These are phyloP conservation scores for Suhomyces sp. DNA, from an alignment of 805 yeast species.

Conservation along the genomic window DNA sequence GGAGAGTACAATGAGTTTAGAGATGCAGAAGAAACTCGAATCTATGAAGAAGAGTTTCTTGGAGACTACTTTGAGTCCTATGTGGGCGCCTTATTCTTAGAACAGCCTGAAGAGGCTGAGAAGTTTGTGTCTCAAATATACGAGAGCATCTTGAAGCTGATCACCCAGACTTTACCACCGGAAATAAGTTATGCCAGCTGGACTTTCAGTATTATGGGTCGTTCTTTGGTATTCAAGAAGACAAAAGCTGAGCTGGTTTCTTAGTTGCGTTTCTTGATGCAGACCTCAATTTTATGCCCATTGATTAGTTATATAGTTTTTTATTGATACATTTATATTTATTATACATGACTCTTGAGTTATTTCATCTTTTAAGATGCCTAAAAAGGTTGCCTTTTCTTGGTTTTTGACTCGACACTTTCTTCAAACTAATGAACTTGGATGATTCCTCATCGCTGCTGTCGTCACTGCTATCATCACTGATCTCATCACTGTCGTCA, in stretches of 20 bases:
- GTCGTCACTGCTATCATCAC: conserved; percentile 13
- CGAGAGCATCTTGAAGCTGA: conserved; percentile 27
- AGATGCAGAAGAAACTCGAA: conserved; percentile 14
- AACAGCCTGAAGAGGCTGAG: conserved; percentile 36
- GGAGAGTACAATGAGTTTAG: conserved; percentile 5
- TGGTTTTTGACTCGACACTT: conserved; percentile 7
- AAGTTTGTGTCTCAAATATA: conserved; percentile 32
- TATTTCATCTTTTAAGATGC: conserved; percentile 20
- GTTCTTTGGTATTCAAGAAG: conserved; percentile 15
- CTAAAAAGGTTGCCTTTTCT: conserved; percentile 22
- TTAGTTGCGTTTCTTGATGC: neutral
- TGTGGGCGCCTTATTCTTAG: conserved; percentile 40
- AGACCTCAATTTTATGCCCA: neutral
- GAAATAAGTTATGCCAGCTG: conserved; percentile 26
- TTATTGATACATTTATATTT: neutral
- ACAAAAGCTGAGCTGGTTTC: conserved; percentile 1
- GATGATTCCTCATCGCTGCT: conserved; percentile 10
- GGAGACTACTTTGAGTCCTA: conserved; percentile 43
- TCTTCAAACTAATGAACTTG: conserved; percentile 26
- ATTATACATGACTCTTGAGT: neutral
- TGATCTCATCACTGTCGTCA: conserved; percentile 14
- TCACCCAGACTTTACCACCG: conserved; percentile 15
- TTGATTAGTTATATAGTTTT: neutral
- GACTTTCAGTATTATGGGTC: conserved; percentile 35
- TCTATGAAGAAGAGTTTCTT: conserved; percentile 40